A percentile compares a stretch with the other conserved stretches of the same genome.
These are phyloP conservation scores for Pseudonectria foliicola DNA, from an alignment of 2,329 filamentous ascomycete genomes.

Conservation along the genomic window DNA sequence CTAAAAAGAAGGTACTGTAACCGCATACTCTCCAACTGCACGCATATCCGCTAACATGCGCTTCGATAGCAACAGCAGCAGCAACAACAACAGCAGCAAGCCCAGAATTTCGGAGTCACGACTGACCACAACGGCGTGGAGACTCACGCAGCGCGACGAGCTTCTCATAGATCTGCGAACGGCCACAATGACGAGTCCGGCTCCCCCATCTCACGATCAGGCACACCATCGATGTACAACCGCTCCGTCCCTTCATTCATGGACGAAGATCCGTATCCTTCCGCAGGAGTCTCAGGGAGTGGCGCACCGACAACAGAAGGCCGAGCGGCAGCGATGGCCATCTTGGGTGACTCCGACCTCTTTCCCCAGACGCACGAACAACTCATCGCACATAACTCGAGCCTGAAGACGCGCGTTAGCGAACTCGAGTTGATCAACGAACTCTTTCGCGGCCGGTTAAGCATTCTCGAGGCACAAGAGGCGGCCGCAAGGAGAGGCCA, in stretches of 20 bases:
- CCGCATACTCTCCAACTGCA: neutral
- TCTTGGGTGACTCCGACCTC: conserved; percentile 55
- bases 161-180: conserved; percentile 65
- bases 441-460: conserved; percentile 68
- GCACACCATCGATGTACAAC: conserved; percentile 68
- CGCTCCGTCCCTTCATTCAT: conserved; percentile 77
- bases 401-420: conserved; percentile 88
- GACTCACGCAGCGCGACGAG: conserved; percentile 44
- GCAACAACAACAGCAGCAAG: conserved; percentile 31
- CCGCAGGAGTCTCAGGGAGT: conserved; percentile 43
- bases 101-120: conserved; percentile 32
- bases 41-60: neutral
- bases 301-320: conserved; percentile 43
- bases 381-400: conserved; percentile 71
- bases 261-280: conserved; percentile 61
- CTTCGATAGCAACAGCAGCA: too few relatives aligned
- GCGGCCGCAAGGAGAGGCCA: conserved; percentile 56
- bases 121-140: conserved; percentile 53
- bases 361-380: conserved; percentile 75
- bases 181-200: conserved; percentile 68
- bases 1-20: conserved; percentile 70
- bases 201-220: conserved; percentile 72
- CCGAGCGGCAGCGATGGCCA: conserved; percentile 37
- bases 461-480: conserved; percentile 72
- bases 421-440: conserved; percentile 94